Conservation (phyloP, 192 early-diverging fungal species). For the Chytriomyces sp. region DNA sequence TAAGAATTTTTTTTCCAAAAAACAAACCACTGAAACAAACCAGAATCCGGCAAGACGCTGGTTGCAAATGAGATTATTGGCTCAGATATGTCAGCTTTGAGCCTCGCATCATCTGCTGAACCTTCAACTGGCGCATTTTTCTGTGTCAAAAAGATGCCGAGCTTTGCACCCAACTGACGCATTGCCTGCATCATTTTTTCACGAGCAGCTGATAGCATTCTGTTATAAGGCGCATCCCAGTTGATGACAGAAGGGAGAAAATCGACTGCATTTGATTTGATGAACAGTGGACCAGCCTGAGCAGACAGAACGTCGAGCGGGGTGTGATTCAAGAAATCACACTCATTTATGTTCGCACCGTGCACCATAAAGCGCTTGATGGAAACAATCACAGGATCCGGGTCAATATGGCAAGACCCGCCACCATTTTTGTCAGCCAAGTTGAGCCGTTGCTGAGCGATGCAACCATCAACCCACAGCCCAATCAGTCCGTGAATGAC, state of each 20-base stretch:
- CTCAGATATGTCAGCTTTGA: background rate
- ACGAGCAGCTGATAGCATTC: background rate
- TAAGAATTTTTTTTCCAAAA: too few species aligned
- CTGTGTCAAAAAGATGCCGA: background rate
- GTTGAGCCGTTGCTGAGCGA: slow-evolving; percentile 5
- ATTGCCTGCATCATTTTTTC: background rate
- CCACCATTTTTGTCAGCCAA: background rate
- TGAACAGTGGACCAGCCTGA: background rate
- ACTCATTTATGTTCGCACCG: slow-evolving; percentile 1
- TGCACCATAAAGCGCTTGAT: background rate
- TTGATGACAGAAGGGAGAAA: background rate
- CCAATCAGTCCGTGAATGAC: slow-evolving; percentile 6
- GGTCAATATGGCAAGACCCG: background rate
- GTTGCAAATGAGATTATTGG: background rate
- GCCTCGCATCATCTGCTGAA: background rate
- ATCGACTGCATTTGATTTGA: background rate
- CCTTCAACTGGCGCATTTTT: background rate
- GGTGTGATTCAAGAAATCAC: background rate
- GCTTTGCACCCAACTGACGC: background rate
- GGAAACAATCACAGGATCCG: background rate
- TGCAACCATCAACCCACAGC: background rate
- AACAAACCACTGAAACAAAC: background rate
- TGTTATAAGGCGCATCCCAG: background rate
- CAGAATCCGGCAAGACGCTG: background rate
- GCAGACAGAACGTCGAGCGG: background rate